Percentiles rank a stretch among this genome's conserved stretches.
These are phyloP conservation scores for Entoloma clypeatum DNA, from an alignment of 1,284 basidiomycete species.

Conservation along the genomic window DNA sequence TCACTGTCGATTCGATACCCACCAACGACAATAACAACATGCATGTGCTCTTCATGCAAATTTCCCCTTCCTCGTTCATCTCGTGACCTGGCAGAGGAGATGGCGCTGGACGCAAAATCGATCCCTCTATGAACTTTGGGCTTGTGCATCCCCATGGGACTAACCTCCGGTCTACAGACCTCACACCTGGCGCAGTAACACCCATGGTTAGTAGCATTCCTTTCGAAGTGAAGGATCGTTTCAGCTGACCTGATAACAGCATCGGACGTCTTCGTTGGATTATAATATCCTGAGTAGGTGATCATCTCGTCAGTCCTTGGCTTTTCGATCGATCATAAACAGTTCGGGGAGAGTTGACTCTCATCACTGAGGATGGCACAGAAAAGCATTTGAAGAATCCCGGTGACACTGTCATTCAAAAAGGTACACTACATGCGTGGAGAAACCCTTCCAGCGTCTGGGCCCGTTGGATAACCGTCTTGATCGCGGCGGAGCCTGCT, in stretches of 20 bases:
- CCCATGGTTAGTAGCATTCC: slow-evolving; percentile 41
- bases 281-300: slow-evolving; percentile 55
- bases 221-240: background rate
- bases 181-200: slow-evolving; percentile 49
- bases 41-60: slow-evolving; percentile 31
- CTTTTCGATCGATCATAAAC: slow-evolving; percentile 1
- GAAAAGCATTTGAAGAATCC: slow-evolving; percentile 52
- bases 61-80: slow-evolving; percentile 1
- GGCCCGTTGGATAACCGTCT: slow-evolving; percentile 51
- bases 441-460: slow-evolving; percentile 50
- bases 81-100: slow-evolving; percentile 38
- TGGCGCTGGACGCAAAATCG: slow-evolving; percentile 42
- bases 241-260: slow-evolving; percentile 24
- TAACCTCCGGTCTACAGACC: slow-evolving; percentile 50
- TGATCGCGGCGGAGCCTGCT: slow-evolving; percentile 53
- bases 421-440: slow-evolving; percentile 60
- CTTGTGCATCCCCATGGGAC: slow-evolving; percentile 46
- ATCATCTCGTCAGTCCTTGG: slow-evolving; percentile 1
- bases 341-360: slow-evolving; percentile 54
- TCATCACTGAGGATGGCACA: slow-evolving; percentile 53
- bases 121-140: slow-evolving; percentile 36
- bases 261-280: slow-evolving; percentile 53
- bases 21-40: slow-evolving; percentile 51
- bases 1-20: slow-evolving; percentile 44
- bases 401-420: slow-evolving; percentile 55